Percentiles rank a stretch among this genome's conserved stretches.
phyloP scores from a whole-genome alignment of 495 filamentous ascomycete genomes.

The Hypoxylon perforatum region DNA sequence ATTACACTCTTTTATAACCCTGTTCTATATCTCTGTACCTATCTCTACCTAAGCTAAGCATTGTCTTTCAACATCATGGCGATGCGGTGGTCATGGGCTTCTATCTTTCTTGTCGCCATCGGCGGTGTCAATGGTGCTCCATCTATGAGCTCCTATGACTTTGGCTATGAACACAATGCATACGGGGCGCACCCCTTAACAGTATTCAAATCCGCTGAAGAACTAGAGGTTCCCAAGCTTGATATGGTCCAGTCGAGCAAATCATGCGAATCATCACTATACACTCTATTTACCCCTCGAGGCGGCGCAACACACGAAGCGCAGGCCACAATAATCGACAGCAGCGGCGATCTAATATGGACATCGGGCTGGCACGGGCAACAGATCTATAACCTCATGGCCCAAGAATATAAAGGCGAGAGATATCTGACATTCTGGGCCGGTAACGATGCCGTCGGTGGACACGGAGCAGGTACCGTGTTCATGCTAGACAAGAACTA shows the following conservation, averaged over 20 bases:
- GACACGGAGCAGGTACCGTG: constrained; percentile 59
- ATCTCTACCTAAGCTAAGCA: background rate
- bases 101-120: constrained; percentile 17
- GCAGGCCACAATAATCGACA: constrained; percentile 59
- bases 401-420: constrained; percentile 54
- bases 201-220: constrained; percentile 49
- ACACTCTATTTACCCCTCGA: constrained; percentile 57
- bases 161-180: constrained; percentile 48
- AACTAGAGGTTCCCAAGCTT: constrained; percentile 51
- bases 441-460: constrained; percentile 58
- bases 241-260: constrained; percentile 50
- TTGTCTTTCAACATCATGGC: constrained; percentile 10
- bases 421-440: constrained; percentile 64
- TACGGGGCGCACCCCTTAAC: constrained; percentile 55
- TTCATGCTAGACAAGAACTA: constrained; percentile 53
- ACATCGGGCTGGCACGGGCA: constrained; percentile 45
- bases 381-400: constrained; percentile 55
- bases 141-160: constrained; percentile 24
- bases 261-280: constrained; percentile 54
- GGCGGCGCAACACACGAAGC: constrained; percentile 50
- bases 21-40: too few relatives aligned
- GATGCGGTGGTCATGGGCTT: constrained; percentile 26
- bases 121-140: constrained; percentile 19
- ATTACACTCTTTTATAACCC: constrained; percentile 7
- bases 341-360: constrained; percentile 58